A percentile compares a stretch with the other conserved stretches of the same genome.
These are phyloP conservation scores for Amphicarpaea edgeworthii DNA, from an alignment of 306 rosid species.

Conservation along the genomic window DNA sequence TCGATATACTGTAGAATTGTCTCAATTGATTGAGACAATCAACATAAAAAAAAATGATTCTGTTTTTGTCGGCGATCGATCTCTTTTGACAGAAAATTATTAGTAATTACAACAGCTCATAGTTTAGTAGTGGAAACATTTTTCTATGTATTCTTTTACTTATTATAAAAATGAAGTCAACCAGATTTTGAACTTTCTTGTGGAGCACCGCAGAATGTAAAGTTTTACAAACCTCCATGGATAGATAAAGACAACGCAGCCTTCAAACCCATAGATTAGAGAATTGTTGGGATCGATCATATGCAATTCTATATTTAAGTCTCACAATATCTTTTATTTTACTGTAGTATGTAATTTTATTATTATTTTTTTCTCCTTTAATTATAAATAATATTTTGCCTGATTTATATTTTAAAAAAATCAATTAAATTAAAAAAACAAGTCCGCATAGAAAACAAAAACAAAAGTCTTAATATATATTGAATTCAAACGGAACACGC, in stretches of 20 bases:
- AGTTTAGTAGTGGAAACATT: background rate
- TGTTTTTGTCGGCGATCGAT: background rate
- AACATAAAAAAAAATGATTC: background rate
- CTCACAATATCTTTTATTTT: background rate
- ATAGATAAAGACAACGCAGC: no score
- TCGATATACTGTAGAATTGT: no score
- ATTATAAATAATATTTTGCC: no score
- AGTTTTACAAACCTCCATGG: background rate
- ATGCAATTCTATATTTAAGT: background rate
- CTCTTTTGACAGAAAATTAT: background rate
- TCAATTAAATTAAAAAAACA: no score
- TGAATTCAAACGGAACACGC: background rate
- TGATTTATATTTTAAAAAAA: no score
- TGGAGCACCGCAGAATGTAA: background rate
- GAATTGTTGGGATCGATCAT: no score
- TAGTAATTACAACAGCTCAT: background rate
- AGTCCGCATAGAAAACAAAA: no score
- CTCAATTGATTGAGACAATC: background rate
- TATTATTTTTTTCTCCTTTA: no score
- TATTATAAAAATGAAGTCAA: background rate
- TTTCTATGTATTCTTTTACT: background rate
- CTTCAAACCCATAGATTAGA: no score
- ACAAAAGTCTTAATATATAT: background rate
- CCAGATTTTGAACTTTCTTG: background rate
- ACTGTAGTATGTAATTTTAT: background rate